Evolutionary conservation across 768 basidiomycete genomes (phyloP).

Genomic region (Kwoniella sp.): DNA sequence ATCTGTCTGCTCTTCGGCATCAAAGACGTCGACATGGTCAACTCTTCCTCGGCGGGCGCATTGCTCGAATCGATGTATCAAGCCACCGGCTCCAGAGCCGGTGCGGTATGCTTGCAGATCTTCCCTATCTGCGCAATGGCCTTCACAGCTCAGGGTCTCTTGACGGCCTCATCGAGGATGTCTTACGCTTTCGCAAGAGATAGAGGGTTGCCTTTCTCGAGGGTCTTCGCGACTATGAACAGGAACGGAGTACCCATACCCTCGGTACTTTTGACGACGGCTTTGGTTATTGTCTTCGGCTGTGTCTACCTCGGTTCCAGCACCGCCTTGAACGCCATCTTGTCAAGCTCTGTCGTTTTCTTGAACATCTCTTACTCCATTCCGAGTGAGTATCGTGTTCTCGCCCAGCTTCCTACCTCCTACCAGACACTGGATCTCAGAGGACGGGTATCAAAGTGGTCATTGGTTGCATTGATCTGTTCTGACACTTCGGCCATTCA

Average conservation of each 20-base stretch:
- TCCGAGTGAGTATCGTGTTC: conserved; percentile 32
- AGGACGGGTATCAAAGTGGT: not conserved
- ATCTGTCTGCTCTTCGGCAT: conserved; percentile 44
- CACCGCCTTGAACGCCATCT: conserved; percentile 46
- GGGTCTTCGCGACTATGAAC: conserved; percentile 35
- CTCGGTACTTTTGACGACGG: conserved; percentile 36
- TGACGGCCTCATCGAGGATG: conserved; percentile 47
- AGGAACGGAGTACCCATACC: conserved; percentile 39
- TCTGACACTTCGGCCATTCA: not conserved
- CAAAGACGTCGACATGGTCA: conserved; percentile 41
- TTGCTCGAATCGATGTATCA: conserved; percentile 47
- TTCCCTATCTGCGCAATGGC: conserved; percentile 48
- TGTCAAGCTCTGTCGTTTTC: conserved; percentile 48
- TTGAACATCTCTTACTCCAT: conserved; percentile 47
- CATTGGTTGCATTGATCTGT: not conserved
- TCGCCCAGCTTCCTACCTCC: not conserved
- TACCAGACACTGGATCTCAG: not conserved
- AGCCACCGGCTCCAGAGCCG: conserved; percentile 37
- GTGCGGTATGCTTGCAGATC: conserved; percentile 46
- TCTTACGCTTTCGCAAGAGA: conserved; percentile 45
- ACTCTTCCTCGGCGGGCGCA: conserved; percentile 36
- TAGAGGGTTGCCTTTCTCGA: conserved; percentile 39
- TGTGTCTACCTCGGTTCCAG: conserved; percentile 46
- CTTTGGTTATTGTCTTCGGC: conserved; percentile 46
- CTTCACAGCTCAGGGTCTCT: conserved; percentile 46